These are phyloP conservation scores for Saccharomycopsis crataegensis DNA, from an alignment of 1,139 yeast genomes.

Conservation along the genomic window DNA sequence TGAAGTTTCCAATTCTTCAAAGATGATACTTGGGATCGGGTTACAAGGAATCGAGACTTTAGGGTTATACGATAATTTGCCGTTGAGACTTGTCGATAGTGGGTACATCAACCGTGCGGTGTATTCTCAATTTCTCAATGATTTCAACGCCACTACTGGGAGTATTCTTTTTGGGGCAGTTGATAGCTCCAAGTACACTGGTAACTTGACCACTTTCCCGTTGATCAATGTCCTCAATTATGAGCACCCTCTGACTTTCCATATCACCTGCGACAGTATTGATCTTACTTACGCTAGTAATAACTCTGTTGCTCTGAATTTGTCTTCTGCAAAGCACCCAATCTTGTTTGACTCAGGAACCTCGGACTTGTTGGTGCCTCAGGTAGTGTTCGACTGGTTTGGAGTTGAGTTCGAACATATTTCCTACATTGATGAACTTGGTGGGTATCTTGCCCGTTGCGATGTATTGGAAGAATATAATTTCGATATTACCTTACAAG, in stretches of 20 bases:
- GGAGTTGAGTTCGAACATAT: constrained; percentile 3
- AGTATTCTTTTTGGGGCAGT: constrained; percentile 51
- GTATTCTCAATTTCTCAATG: constrained; percentile 47
- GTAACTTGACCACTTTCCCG: constrained; percentile 41
- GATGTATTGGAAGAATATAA: constrained; percentile 5
- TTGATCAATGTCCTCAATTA: constrained; percentile 27
- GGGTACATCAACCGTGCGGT: constrained; percentile 46
- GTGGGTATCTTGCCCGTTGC: constrained; percentile 3
- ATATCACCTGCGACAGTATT: neutral
- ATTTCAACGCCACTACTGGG: constrained; percentile 33
- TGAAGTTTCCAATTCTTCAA: constrained; percentile 40
- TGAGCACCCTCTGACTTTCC: constrained; percentile 42
- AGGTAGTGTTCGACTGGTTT: neutral
- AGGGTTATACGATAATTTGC: constrained; percentile 47
- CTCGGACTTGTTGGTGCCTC: neutral
- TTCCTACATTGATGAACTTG: neutral
- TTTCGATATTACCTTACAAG: constrained; percentile 2
- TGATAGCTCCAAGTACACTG: constrained; percentile 44
- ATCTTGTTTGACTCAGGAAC: constrained; percentile 5
- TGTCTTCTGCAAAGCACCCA: constrained; percentile 3
- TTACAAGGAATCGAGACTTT: constrained; percentile 38
- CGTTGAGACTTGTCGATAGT: constrained; percentile 42
- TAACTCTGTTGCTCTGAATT: neutral
- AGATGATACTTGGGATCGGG: constrained; percentile 60
- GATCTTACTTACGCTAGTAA: neutral